These are phyloP conservation scores for Coprinopsis sp. DNA, from an alignment of 768 basidiomycete genomes.

Conservation along the genomic window DNA sequence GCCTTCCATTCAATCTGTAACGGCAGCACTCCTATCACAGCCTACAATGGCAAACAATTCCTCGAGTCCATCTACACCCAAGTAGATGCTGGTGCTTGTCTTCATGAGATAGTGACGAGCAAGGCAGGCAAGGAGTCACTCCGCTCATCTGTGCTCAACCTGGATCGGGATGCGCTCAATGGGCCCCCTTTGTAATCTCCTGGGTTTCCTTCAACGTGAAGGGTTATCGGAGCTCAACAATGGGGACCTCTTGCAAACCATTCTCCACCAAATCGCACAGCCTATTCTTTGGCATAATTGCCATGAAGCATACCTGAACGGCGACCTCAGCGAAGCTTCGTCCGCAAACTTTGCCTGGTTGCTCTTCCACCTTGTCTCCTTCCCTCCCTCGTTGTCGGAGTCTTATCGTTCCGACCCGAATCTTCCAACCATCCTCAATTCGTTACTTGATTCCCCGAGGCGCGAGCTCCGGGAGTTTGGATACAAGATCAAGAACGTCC, in stretches of 20 bases:
- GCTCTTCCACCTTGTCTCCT: slow-evolving; percentile 41
- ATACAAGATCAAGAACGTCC: slow-evolving; percentile 34
- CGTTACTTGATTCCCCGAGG: slow-evolving; percentile 19
- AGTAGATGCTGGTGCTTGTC: slow-evolving; percentile 31
- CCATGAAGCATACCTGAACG: slow-evolving; percentile 28
- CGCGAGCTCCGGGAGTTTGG: slow-evolving; percentile 23
- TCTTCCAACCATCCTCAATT: slow-evolving; percentile 23
- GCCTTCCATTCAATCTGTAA: slow-evolving; percentile 28
- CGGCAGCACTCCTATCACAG: slow-evolving; percentile 23
- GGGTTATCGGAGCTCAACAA: slow-evolving; percentile 33
- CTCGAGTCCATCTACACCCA: slow-evolving; percentile 43
- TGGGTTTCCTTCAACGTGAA: slow-evolving; percentile 34
- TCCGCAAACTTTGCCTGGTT: slow-evolving; percentile 42
- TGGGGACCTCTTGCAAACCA: slow-evolving; percentile 36
- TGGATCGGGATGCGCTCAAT: slow-evolving; percentile 38
- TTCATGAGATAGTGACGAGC: slow-evolving; percentile 33
- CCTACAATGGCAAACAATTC: slow-evolving; percentile 30
- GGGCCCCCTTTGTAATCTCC: slow-evolving; percentile 28
- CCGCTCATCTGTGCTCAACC: slow-evolving; percentile 38
- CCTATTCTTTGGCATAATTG: slow-evolving; percentile 47
- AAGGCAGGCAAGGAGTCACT: slow-evolving; percentile 32
- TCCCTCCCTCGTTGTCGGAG: slow-evolving; percentile 29
- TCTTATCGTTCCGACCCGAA: slow-evolving; percentile 36
- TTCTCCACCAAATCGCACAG: slow-evolving; percentile 42
- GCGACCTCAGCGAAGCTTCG: slow-evolving; percentile 27